phyloP scores from a whole-genome alignment of 352 stramenopile genomes.

The Thraustochytrium striatum region DNA sequence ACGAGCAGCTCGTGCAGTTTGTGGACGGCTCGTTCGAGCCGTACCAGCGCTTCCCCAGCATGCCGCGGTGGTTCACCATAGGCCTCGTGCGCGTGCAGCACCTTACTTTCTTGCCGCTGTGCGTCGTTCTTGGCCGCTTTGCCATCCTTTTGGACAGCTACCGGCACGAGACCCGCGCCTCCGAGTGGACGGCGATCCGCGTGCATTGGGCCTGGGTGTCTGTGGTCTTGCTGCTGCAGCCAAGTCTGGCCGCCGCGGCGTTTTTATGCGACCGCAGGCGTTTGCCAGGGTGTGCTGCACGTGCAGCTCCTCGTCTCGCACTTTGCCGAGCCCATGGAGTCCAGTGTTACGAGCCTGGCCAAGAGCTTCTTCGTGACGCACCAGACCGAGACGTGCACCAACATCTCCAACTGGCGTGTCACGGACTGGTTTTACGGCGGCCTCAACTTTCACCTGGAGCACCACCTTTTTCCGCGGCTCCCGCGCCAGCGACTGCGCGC shows the following conservation, averaged over 20 bases:
- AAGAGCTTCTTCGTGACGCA: background rate
- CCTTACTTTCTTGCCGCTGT: slow-evolving; percentile 1
- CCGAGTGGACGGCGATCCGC: background rate
- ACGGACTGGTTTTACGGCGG: slow-evolving; percentile 27
- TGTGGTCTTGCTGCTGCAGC: background rate
- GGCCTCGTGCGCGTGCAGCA: background rate
- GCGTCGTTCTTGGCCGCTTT: background rate
- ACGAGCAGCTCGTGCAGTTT: background rate
- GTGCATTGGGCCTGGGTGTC: background rate
- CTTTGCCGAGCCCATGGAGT: background rate
- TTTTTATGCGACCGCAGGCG: background rate
- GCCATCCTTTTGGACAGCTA: background rate
- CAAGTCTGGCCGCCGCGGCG: background rate
- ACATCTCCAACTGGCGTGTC: background rate
- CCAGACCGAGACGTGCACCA: slow-evolving; percentile 2
- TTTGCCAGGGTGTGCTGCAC: background rate
- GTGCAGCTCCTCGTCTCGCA: slow-evolving; percentile 7
- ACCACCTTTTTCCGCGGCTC: slow-evolving; percentile 14
- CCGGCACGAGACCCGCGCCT: background rate
- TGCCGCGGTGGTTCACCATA: background rate
- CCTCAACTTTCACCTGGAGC: slow-evolving; percentile 16
- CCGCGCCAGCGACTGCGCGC: background rate
- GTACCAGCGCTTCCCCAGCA: background rate
- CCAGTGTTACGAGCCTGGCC: background rate
- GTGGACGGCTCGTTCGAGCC: background rate